phyloP scores from a whole-genome alignment of 176 grass and related monocot genomes.

The Microstegium vimineum region DNA sequence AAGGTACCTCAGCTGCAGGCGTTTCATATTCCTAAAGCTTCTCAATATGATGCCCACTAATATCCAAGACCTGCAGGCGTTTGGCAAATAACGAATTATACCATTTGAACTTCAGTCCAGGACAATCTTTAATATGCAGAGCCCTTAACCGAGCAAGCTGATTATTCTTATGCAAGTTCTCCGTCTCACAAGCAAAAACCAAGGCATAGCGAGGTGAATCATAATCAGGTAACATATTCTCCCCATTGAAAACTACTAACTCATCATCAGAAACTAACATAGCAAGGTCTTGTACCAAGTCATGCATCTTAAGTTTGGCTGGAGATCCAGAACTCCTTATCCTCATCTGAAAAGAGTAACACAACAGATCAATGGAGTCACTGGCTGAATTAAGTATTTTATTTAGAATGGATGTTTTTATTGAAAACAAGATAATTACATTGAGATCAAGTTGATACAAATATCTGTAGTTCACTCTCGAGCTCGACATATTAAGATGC shows the following conservation, averaged over 20 bases:
- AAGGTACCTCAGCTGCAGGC: constrained; percentile 15
- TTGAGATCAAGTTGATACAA: background rate
- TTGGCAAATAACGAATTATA: background rate
- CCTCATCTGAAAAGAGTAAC: background rate
- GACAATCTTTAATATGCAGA: background rate
- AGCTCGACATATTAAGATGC: too few species aligned
- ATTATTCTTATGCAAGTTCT: background rate
- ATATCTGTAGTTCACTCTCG: background rate
- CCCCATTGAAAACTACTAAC: background rate
- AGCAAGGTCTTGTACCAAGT: constrained; percentile 17
- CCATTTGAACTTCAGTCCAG: background rate
- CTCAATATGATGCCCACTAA: background rate
- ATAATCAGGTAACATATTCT: background rate
- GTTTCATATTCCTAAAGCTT: background rate
- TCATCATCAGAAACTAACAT: background rate
- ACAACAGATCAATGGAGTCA: background rate
- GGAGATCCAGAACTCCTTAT: background rate
- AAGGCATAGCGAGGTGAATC: background rate
- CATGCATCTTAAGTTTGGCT: constrained; percentile 18
- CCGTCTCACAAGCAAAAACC: background rate
- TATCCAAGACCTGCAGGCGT: background rate
- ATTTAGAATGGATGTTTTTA: background rate
- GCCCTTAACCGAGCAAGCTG: background rate
- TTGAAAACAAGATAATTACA: background rate
- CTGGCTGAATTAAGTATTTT: background rate